These are phyloP conservation scores for Pyrus betulifolia DNA, from an alignment of 306 rosid species.

Conservation along the genomic window DNA sequence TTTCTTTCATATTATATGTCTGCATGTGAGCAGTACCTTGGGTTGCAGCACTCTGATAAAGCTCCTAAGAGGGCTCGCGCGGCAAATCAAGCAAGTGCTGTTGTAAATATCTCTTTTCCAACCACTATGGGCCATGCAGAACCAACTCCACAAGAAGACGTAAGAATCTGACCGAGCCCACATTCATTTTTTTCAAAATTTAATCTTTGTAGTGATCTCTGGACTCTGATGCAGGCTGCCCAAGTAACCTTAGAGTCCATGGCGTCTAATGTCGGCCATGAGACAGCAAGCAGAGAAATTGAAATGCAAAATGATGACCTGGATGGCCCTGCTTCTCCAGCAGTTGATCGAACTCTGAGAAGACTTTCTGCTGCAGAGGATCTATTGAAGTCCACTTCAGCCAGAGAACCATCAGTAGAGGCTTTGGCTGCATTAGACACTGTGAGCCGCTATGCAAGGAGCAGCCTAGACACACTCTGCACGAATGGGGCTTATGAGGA, in stretches of 20 bases:
- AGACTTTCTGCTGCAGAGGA: no score
- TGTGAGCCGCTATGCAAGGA: not conserved
- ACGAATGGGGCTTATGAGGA: not conserved
- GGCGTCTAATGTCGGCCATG: not conserved
- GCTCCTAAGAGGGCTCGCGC: constrained; percentile 63
- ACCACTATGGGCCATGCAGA: no score
- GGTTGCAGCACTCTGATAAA: constrained; percentile 77
- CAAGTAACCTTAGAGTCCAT: not conserved
- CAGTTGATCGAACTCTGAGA: not conserved
- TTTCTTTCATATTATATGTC: no score
- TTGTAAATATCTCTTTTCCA: no score
- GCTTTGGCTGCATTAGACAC: no score
- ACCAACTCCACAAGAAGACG: no score
- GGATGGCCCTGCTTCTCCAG: not conserved
- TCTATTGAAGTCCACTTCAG: no score
- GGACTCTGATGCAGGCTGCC: not conserved
- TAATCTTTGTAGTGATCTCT: no score
- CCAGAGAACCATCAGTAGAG: no score
- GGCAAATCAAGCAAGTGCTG: constrained; percentile 51
- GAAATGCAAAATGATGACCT: not conserved
- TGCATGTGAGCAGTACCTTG: constrained; percentile 96
- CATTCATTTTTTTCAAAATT: no score
- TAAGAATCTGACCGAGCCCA: no score
- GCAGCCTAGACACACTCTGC: not conserved
- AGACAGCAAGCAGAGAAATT: not conserved